These are phyloP conservation scores for Leishmania arabica DNA, from an alignment of 208 protist species.

Conservation along the genomic window DNA sequence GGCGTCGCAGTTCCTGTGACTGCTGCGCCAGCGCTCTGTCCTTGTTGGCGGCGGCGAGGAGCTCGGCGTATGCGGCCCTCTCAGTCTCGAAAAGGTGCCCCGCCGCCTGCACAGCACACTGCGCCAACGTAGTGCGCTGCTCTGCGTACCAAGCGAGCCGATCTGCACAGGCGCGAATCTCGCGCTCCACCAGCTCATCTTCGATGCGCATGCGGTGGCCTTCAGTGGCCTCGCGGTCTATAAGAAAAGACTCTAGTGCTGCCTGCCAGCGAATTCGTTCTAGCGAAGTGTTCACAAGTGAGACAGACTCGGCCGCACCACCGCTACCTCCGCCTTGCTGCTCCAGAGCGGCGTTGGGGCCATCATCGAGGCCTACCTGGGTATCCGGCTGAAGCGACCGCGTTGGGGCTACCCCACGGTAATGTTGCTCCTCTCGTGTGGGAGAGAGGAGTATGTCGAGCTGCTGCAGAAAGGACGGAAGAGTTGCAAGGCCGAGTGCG, in stretches of 20 bases:
- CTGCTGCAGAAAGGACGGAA: slow-evolving; percentile 55
- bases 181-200: slow-evolving; percentile 39
- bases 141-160: slow-evolving; percentile 22
- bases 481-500: slow-evolving; percentile 33
- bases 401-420: neutral
- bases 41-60: slow-evolving; percentile 15
- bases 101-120: neutral
- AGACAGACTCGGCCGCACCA: neutral
- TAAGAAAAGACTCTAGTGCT: slow-evolving; percentile 32
- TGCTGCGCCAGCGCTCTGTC: slow-evolving; percentile 32
- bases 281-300: neutral
- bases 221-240: slow-evolving; percentile 37
- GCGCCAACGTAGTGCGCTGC: slow-evolving; percentile 10
- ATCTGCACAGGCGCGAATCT: slow-evolving; percentile 30
- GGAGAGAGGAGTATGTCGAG: slow-evolving; percentile 50
- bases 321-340: neutral
- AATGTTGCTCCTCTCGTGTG: slow-evolving; percentile 9
- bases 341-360: neutral
- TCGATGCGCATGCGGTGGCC: slow-evolving; percentile 47
- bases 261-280: slow-evolving; percentile 36
- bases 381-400: neutral
- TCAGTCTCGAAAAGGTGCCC: slow-evolving; percentile 4
- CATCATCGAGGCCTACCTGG: neutral
- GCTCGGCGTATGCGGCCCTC: slow-evolving; percentile 22
- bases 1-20: slow-evolving; percentile 30